Base-by-base conservation (phyloP, 2,329 filamentous ascomycete species). In the Diaporthe citri region DNA sequence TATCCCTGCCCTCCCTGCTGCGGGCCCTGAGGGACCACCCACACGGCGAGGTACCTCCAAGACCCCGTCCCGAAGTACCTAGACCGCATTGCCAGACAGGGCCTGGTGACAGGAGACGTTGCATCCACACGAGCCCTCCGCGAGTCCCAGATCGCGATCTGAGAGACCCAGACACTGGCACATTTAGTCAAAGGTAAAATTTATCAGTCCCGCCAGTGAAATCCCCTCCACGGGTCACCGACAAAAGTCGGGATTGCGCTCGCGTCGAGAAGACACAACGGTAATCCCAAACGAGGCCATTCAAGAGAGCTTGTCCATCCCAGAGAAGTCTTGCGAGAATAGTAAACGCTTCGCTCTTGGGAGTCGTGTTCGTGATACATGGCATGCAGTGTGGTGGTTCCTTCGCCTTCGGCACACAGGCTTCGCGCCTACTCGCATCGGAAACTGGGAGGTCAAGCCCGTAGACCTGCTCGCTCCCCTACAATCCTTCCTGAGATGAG, bases 41-140 rank as follows among this genome's bases (percentile, higher is more conserved):
- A 39, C 48, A 46, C 13, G n/a, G 39, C n/a, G 17, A 22, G 48
- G 46, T 55, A 55, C 48, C 22, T 55, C n/a, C 64, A 55, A 28
- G 64, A 41, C 46, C 64, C 48, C 64, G 22, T 55, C 64, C 64
- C 64, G 34, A 55, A 55, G 64, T 69, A 69, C 64, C 64, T 67
- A 9, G 46, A 67, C 64, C 64, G 31, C 64, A 28, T 67, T 34
- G 46, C 64, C 64, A 52, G 46, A n/a, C 64, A 55, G 64, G 64
- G 43, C 34, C 48, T 55, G 64, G 64, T 41, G 48, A 69, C 64
- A 69, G 48, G 64, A 69, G 64, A 28, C n/a, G 64, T 69, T 69
- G 48, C n/a, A 31, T 48, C 34, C 46, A 55, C 34, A 41, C 15
- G 34, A 39, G 48, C 34, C n/a, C 39, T 55, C 46, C n/a, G 43